Base-by-base conservation (phyloP, 1,284 basidiomycete genomes). In the Pseudozyma tsukubaensis region DNA sequence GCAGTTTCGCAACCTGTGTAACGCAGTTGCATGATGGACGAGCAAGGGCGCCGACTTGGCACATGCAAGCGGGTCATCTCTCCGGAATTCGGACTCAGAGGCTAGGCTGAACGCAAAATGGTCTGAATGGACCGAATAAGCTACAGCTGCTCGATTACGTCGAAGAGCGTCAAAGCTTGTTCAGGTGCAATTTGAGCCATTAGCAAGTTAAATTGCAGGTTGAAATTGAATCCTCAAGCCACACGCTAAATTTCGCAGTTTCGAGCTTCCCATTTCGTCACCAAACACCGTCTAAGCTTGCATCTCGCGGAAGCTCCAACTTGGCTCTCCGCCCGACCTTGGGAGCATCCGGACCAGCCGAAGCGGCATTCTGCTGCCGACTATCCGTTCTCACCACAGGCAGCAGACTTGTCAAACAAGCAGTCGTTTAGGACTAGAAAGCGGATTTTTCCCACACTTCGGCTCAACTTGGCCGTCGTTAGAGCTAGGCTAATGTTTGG, bases 61-160 rank as follows among this genome's bases (percentile, higher is more conserved):
- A n/a, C n/a, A n/a, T n/a, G n/a, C n/a, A n/a, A n/a, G n/a, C n/a
- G n/a, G n/a, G n/a, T n/a, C n/a, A n/a, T n/a, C n/a, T n/a, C n/a
- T n/a, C n/a, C n/a, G n/a, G n/a, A n/a, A n/a, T n/a, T n/a, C n/a
- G n/a, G n/a, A n/a, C n/a, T n/a, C n/a, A n/a, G n/a, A n/a, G n/a
- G n/a, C n/a, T n/a, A n/a, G n/a, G n/a, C n/a, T n/a, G n/a, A n/a
- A n/a, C n/a, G n/a, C n/a, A n/a, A n/a, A n/a, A n/a, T n/a, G n/a
- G 24, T 29, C n/a, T n/a, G n/a, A n/a, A n/a, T n/a, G 36, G 36
- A 37, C 36, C 9, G 36, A 51, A 21, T 21, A 35, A 13, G 4
- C 14, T 11, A 19, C 16, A 48, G 32, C 44, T 58, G 48, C 37
- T 36, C 12, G 7, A 58, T 58, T 58, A 58, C 56, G 45, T 55